phyloP scores from a whole-genome alignment of 768 basidiomycete genomes.

The Chalciporus pseudorubinellus region DNA sequence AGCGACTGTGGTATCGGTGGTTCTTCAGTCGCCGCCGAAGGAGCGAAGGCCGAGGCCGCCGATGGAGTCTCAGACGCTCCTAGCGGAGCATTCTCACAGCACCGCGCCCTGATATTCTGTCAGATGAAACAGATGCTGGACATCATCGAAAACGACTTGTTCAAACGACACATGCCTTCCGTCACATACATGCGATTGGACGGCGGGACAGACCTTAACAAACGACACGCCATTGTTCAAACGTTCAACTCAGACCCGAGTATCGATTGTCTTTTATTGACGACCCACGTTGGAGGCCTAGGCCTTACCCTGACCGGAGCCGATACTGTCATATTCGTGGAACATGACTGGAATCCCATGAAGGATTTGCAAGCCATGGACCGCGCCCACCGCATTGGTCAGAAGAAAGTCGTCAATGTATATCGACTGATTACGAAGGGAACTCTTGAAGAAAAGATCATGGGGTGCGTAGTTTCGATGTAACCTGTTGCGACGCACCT shows the following conservation, averaged over 20 bases:
- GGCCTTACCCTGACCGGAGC: constrained; percentile 96
- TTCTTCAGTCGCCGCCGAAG: constrained; percentile 43
- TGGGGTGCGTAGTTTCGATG: constrained; percentile 69
- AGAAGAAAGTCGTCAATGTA: constrained; percentile 98
- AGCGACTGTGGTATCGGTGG: constrained; percentile 90
- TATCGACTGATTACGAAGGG: constrained; percentile 97
- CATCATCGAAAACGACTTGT: constrained; percentile 91
- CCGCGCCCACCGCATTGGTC: constrained; percentile 94
- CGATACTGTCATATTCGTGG: constrained; percentile 98
- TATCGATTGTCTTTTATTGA: constrained; percentile 93
- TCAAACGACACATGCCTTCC: constrained; percentile 88
- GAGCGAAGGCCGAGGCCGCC: constrained; percentile 64
- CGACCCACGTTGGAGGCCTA: constrained; percentile 95
- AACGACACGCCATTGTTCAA: constrained; percentile 95
- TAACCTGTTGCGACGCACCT: background rate
- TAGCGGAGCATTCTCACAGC: constrained; percentile 75
- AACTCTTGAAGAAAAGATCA: constrained; percentile 98
- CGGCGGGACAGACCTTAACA: constrained; percentile 86
- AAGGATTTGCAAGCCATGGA: constrained; percentile 99
- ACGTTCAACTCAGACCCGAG: constrained; percentile 98
- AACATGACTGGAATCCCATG: constrained; percentile 99
- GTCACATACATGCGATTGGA: constrained; percentile 99
- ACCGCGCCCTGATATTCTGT: constrained; percentile 98
- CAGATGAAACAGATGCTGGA: constrained; percentile 99
- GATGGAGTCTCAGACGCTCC: constrained; percentile 50